Evolutionary conservation across 2,329 filamentous ascomycete species (phyloP), one percentile per base, ranked within the genome.

Genomic region (Microdochium paspali): DNA sequence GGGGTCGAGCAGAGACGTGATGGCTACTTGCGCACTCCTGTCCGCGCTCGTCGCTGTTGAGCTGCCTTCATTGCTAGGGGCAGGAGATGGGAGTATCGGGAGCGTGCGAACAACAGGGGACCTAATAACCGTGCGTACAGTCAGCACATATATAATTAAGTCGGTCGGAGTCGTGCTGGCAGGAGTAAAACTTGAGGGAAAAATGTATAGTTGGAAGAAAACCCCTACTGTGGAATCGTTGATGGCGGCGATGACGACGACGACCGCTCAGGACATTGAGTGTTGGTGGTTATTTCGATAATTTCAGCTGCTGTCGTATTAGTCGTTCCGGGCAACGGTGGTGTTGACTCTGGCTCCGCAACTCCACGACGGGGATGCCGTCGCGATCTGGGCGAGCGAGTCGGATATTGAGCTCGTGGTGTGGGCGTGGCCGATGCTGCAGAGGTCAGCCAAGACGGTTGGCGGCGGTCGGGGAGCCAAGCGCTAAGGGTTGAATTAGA

Each of bases 21-120:
- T 12, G 59, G 55, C 60, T 58, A 49, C 52, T 55, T 42, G 35
- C 15, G 35, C 35, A 21, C 39, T 25, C 46, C 50, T 47, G 53
- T 57, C 55, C 51, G 69, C 58, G 56, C 65, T 66, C 49, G 25
- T 32, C 15, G 48, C 18, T 23, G 67, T 59, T 23, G 76, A 75
- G 56, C 75, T 79, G 15, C 70, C 67, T 51, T 82, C 79, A 53
- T 84, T 77, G 58, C 79, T 85, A 10, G 77, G 74, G 12, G 80
- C 74, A 26, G 82, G 80, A 13, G 83, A 84, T 6, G 80, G 78
- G 45, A 84, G 70, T 20, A 76, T 66, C 49, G 48, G 52, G 35
- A 43, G 53, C 47, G 46, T 35, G 31, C 13, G 15, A 6, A 15
- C 31, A 35, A 12, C 18, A 12, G 31, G 18, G 5, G 31, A 35